Conservation (phyloP, 2,329 filamentous ascomycete genomes). For the Diaporthe australafricana region DNA sequence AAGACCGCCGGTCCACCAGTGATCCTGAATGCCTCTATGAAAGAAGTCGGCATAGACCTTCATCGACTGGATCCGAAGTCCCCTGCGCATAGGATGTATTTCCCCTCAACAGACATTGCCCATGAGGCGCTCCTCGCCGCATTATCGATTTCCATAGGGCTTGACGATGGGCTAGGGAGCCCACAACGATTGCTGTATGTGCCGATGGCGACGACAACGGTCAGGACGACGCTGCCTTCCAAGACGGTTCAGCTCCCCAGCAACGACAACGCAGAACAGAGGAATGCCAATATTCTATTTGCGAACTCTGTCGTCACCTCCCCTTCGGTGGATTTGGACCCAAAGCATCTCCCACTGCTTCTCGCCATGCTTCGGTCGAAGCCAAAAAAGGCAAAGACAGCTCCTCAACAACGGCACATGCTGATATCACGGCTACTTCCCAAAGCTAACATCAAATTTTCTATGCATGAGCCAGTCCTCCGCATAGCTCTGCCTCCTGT, state of each 20-base stretch:
- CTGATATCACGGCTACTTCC: conserved; percentile 92
- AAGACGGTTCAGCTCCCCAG: conserved; percentile 88
- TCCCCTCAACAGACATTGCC: conserved; percentile 89
- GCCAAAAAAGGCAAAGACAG: conserved; percentile 53
- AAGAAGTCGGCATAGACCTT: conserved; percentile 94
- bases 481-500: conserved; percentile 89
- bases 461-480: conserved; percentile 94
- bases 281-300: conserved; percentile 95
- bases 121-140: conserved; percentile 94
- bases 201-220: conserved; percentile 95
- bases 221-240: conserved; percentile 93
- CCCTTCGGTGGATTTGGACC: conserved; percentile 91
- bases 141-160: conserved; percentile 89
- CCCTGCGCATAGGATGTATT: conserved; percentile 98
- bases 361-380: conserved; percentile 78
- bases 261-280: conserved; percentile 79
- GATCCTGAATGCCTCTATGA: conserved; percentile 90
- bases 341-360: conserved; percentile 88
- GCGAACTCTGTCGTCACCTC: conserved; percentile 97
- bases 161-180: conserved; percentile 89
- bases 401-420: conserved; percentile 64
- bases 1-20: conserved; percentile 77
- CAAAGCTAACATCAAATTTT: conserved; percentile 94
- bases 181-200: conserved; percentile 91
- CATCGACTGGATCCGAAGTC: conserved; percentile 92